These are phyloP conservation scores for Cytospora paraplurivora DNA, from an alignment of 2,329 filamentous ascomycete genomes.

Conservation along the genomic window DNA sequence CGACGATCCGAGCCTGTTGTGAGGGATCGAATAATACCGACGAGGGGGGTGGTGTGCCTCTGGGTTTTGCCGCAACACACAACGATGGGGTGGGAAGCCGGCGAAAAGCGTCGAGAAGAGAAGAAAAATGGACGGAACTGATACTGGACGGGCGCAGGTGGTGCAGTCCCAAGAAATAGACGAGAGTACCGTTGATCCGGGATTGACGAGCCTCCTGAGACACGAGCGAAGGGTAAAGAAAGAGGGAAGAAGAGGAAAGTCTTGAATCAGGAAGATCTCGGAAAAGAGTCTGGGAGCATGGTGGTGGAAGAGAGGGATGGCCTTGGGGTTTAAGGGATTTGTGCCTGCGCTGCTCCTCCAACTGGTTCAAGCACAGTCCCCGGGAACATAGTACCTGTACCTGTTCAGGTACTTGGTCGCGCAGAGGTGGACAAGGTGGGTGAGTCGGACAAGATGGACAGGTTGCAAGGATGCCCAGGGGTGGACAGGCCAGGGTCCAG, in stretches of 20 bases:
- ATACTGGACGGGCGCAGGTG: slow-evolving; percentile 5
- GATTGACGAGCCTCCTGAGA: slow-evolving; percentile 38
- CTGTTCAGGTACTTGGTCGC: slow-evolving; percentile 25
- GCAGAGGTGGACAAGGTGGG: slow-evolving; percentile 2
- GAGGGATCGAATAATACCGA: slow-evolving; percentile 37
- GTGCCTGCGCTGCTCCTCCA: slow-evolving; percentile 28
- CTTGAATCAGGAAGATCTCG: slow-evolving; percentile 44
- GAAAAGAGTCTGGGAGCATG: slow-evolving; percentile 36
- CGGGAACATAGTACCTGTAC: slow-evolving; percentile 19
- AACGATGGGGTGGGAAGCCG: slow-evolving; percentile 31
- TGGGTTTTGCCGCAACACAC: slow-evolving; percentile 33
- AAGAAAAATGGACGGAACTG: slow-evolving; percentile 26
- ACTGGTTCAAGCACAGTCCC: slow-evolving; percentile 25
- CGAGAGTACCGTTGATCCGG: slow-evolving; percentile 33
- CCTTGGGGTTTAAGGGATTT: slow-evolving; percentile 46
- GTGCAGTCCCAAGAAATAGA: slow-evolving; percentile 34
- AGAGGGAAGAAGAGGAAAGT: slow-evolving; percentile 44
- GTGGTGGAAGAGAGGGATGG: slow-evolving; percentile 37
- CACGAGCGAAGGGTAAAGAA: slow-evolving; percentile 38
- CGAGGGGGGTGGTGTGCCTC: slow-evolving; percentile 38
- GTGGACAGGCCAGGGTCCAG: slow-evolving; percentile 29
- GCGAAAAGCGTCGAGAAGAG: slow-evolving; percentile 28
- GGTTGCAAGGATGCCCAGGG: slow-evolving; percentile 24
- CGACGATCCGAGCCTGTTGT: slow-evolving; percentile 42
- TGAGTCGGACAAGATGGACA: slow-evolving; percentile 21